Base-by-base conservation (phyloP, 2,329 filamentous ascomycete species). In the Clarireedia monteithiana region DNA sequence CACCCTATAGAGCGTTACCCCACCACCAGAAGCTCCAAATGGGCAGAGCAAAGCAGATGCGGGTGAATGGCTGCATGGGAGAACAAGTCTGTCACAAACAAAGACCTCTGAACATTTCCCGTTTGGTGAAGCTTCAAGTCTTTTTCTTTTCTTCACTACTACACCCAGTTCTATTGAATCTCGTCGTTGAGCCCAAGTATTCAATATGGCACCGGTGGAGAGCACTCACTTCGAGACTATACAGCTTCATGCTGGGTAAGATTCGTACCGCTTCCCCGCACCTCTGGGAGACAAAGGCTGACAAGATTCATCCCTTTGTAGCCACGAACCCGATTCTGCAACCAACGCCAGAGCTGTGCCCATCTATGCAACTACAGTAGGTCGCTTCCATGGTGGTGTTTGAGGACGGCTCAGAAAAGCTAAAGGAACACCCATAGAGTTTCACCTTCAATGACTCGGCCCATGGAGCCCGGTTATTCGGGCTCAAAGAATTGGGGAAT, bases 361-460 rank as follows among this genome's bases (percentile, higher is more conserved):
- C 53, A 97, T 99, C 70, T 97, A 97, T 71, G 91, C 92, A 14
- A 91, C 91, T 5, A 92, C 86, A n/a, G 84, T 82, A 70, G 9
- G 27, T 44, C 27, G 26, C 5, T 15, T 30, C 5, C 20, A 47
- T 24, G 4, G 4, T 54, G 17, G 26, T 15, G 45, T 23, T 47
- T 47, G n/a, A 23, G 45, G 20, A 27, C 6, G 10, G 20, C 9
- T 26, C 26, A 23, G 26, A 24, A 47, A 47, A 27, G 20, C 39
- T 42, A 42, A 42, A 7, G 20, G 15, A 20, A 17, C 39, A 10
- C 20, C 14, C 20, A 20, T 17, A 91, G 87, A 96, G 90, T 67
- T 99, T 78, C 73, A 84, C 83, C 53, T 99, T 99, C 82, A 87
- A 97, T 82, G 89, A 97, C 76, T 96, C 90, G 51, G 92, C 91